Evolutionary conservation across 1,139 yeast species (phyloP).

Genomic region (Geotrichum histeridarum): DNA sequence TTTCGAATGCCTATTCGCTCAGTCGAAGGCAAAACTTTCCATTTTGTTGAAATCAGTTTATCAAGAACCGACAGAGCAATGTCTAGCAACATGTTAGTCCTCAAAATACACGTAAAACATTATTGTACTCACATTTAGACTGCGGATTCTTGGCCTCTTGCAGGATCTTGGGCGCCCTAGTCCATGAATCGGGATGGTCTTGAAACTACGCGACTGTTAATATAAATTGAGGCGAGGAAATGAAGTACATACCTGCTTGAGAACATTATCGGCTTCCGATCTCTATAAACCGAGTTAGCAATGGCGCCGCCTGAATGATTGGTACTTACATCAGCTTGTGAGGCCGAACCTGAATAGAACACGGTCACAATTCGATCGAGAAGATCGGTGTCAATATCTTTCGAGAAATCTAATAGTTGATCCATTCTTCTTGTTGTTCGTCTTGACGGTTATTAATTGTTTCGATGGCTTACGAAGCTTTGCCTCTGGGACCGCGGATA

Average conservation of each 20-base stretch:
- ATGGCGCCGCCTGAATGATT: neutral
- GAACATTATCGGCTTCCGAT: conserved; percentile 72
- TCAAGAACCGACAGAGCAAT: conserved; percentile 88
- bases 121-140: conserved; percentile 53
- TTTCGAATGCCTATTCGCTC: conserved; percentile 83
- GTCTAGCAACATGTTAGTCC: conserved; percentile 22
- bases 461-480: no score
- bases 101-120: neutral
- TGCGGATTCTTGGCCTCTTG: conserved; percentile 77
- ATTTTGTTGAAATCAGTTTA: conserved; percentile 80
- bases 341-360: conserved; percentile 80
- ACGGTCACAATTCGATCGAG: conserved; percentile 83
- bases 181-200: conserved; percentile 95
- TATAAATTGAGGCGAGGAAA: neutral
- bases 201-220: conserved; percentile 49
- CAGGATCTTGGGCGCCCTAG: conserved; percentile 81
- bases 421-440: conserved; percentile 58
- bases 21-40: conserved; percentile 90
- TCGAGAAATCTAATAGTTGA: conserved; percentile 76
- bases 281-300: conserved; percentile 39
- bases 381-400: conserved; percentile 71
- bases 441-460: neutral
- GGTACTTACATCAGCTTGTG: conserved; percentile 40
- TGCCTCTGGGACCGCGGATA: no score
- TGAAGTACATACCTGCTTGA: conserved; percentile 49